phyloP scores from a whole-genome alignment of 2,329 filamentous ascomycete genomes.

The Pseudogymnoascus sp. region DNA sequence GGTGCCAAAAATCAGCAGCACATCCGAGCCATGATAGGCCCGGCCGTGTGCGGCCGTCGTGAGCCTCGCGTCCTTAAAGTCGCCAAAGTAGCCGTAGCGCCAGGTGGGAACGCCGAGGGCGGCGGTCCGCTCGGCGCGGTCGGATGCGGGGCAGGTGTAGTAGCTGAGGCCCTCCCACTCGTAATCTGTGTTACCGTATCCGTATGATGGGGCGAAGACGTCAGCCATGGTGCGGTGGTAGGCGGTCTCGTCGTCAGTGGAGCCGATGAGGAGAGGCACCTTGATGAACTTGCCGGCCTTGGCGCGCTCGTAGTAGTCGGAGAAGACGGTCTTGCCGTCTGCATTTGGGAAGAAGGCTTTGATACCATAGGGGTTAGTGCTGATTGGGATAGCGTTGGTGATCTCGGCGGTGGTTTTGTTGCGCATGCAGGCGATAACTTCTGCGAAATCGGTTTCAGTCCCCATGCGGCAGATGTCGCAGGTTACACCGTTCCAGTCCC shows the following conservation, averaged over 20 bases:
- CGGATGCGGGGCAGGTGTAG: conserved; percentile 31
- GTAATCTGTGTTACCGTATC: background rate
- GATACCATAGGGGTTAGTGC: background rate
- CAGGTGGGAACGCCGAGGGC: conserved; percentile 28
- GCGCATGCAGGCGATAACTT: conserved; percentile 10
- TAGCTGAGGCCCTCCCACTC: conserved; percentile 12
- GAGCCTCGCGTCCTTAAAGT: conserved; percentile 29
- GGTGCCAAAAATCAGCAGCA: conserved; percentile 30
- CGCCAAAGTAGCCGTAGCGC: conserved; percentile 33
- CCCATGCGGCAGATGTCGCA: conserved; percentile 10
- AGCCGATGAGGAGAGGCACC: conserved; percentile 14
- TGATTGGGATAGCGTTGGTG: conserved; percentile 8
- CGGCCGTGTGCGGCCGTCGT: conserved; percentile 26
- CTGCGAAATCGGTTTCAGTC: conserved; percentile 9
- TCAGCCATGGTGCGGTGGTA: background rate
- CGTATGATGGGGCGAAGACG: background rate
- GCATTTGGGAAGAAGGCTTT: background rate
- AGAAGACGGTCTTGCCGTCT: conserved; percentile 13
- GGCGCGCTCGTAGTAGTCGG: conserved; percentile 10
- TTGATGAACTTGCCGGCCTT: conserved; percentile 4
- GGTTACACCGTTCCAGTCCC: conserved; percentile 9
- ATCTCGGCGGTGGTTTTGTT: conserved; percentile 12
- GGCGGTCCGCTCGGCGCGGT: conserved; percentile 23
- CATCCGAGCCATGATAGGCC: conserved; percentile 30
- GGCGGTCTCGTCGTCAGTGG: conserved; percentile 11